Percentiles rank a stretch among this genome's conserved stretches.
phyloP scores from a whole-genome alignment of 1,139 yeast genomes.

The Hyphopichia burtonii region DNA sequence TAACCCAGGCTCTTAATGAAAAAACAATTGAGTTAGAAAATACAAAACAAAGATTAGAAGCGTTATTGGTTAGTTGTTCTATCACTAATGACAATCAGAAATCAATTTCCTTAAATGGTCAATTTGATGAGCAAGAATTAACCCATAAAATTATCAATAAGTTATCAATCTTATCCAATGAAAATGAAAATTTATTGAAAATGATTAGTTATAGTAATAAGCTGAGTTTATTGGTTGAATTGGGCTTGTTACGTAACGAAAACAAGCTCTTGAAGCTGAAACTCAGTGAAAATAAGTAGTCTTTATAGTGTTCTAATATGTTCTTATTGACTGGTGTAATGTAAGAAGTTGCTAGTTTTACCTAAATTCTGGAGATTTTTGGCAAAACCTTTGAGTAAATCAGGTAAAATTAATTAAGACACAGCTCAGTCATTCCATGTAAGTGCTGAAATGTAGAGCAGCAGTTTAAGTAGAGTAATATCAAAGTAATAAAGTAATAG shows the following conservation, averaged over 20 bases:
- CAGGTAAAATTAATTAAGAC: too few species aligned
- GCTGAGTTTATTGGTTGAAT: conserved; percentile 67
- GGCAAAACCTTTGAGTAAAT: too few species aligned
- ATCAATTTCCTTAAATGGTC: conserved; percentile 45
- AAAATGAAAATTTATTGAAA: conserved; percentile 68
- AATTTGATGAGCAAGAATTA: conserved; percentile 72
- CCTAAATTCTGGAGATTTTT: too few species aligned
- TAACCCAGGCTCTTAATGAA: conserved; percentile 49
- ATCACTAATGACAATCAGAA: conserved; percentile 13
- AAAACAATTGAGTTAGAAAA: conserved; percentile 58
- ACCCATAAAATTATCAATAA: conserved; percentile 74
- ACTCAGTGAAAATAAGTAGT: too few species aligned
- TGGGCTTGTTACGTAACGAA: conserved; percentile 56
- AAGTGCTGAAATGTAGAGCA: too few species aligned
- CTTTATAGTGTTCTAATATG: too few species aligned
- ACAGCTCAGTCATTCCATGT: too few species aligned
- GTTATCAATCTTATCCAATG: conserved; percentile 59
- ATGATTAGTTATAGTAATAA: conserved; percentile 72
- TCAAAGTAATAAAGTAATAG: too few species aligned
- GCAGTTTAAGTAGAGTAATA: too few species aligned
- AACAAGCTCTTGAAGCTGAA: conserved; percentile 13
- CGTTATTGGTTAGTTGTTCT: conserved; percentile 43
- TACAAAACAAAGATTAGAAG: conserved; percentile 61
- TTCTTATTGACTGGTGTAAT: too few species aligned
- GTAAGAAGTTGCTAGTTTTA: too few species aligned